Base-by-base conservation (phyloP, 1,139 yeast species). In the Yamadazyma membranifaciens region DNA sequence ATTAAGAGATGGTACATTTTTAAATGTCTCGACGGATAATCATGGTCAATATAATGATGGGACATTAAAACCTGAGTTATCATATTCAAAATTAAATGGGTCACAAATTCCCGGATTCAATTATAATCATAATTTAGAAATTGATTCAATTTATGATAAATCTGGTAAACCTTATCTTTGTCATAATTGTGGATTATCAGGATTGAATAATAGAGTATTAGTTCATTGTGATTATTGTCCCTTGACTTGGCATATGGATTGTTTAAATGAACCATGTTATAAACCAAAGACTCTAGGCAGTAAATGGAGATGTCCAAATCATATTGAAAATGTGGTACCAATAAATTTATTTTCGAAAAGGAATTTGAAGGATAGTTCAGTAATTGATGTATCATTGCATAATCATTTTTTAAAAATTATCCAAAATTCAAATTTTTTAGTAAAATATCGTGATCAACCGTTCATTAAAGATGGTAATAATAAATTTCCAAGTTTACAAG, bases 301-400 rank as follows among this genome's bases (percentile, higher is more conserved):
- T 33, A 87, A 87, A 43, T 92, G 98, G 98, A 81, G 81, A 62
- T 92, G 98, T 58, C 98, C 98, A 0, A 81, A 87, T 52, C 98
- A 92, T 62, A 78, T 81, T 11, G 87, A 80, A 36, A 73, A 75
- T 37, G 64, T 83, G 7, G 54, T 79, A 4, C 75, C 75, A 3
- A 40, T 49, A 13, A 57, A 60, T 24, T 40, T 60, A 12, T 54
- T 57, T 20, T 52, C 59, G 36, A 58, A 65, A 35, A 52, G 89
- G 25, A 73, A 78, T 43, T 73, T 86, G 51, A 71, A 77, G 47
- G 75, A 75, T 51, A 71, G 86, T 41, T 60, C 69, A 22, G 63
- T 78, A 13, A 60, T 80, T 32, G 83, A 81, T 50, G 76, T 85
- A 32, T 55, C 72, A 1, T 56, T 69, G 37, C 67, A 62, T 41